phyloP scores from a whole-genome alignment of 2,329 filamentous ascomycete species.

The Aspergillus pseudoterreus region DNA sequence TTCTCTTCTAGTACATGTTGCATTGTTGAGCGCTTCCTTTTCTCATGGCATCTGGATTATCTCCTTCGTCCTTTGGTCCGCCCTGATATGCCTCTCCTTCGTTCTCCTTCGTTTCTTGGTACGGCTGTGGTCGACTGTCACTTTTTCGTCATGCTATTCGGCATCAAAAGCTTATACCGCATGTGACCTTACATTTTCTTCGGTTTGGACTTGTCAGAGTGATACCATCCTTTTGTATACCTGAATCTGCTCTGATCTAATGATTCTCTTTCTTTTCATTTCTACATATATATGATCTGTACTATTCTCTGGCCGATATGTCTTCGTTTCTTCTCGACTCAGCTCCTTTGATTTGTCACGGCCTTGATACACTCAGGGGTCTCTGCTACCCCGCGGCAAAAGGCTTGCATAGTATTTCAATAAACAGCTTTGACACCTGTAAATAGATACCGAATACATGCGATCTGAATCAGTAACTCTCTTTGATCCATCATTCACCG shows the following conservation, averaged over 20 bases:
- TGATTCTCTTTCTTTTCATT: constrained; percentile 4
- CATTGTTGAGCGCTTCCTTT: constrained; percentile 23
- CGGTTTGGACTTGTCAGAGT: constrained; percentile 26
- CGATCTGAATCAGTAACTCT: not conserved
- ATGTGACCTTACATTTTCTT: constrained; percentile 17
- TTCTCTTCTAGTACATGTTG: constrained; percentile 21
- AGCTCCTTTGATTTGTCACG: constrained; percentile 6
- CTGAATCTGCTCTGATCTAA: not conserved
- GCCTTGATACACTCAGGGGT: no score
- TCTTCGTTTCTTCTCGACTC: not conserved
- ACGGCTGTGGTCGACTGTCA: constrained; percentile 9
- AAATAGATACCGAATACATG: not conserved
- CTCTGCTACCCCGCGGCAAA: no score
- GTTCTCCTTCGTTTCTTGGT: constrained; percentile 9
- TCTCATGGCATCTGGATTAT: constrained; percentile 2
- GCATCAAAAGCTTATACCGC: constrained; percentile 14
- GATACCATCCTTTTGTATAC: constrained; percentile 33
- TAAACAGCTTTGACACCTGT: no score
- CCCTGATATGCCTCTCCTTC: constrained; percentile 1
- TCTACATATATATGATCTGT: constrained; percentile 16
- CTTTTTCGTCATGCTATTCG: constrained; percentile 4
- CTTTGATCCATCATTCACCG: not conserved
- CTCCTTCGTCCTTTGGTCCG: constrained; percentile 5
- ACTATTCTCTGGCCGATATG: not conserved
- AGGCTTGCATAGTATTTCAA: no score